Evolutionary conservation across 305 asterid species (phyloP).

Genomic region (Nicotiana rustica): DNA sequence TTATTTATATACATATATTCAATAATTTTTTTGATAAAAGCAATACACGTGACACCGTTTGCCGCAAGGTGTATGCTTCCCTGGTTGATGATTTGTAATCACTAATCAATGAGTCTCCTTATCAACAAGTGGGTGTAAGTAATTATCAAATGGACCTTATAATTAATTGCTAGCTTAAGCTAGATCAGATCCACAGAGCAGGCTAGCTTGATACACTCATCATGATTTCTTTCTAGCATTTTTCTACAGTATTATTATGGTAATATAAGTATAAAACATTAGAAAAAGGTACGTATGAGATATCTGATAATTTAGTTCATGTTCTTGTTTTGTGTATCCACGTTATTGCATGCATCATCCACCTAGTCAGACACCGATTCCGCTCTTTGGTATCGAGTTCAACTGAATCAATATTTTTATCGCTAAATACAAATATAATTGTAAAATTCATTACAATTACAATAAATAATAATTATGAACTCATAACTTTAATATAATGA

Average conservation of each 20-base stretch:
- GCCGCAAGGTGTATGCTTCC: no score
- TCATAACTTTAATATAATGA: no score
- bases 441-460: no score
- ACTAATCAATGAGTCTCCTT: neutral
- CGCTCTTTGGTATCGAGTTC: no score
- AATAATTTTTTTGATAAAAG: no score
- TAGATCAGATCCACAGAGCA: slow-evolving; percentile 19
- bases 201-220: neutral
- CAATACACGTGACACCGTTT: no score
- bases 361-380: neutral
- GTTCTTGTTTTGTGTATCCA: slow-evolving; percentile 29
- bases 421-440: no score
- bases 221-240: neutral
- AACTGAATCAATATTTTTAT: no score
- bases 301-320: slow-evolving; percentile 3
- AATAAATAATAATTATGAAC: no score
- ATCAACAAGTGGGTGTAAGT: slow-evolving; percentile 7
- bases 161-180: neutral
- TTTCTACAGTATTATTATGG: neutral
- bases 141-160: slow-evolving; percentile 28
- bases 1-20: no score
- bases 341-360: slow-evolving; percentile 24
- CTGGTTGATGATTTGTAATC: neutral
- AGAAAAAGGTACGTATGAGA: neutral
- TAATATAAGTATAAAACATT: neutral